These are phyloP conservation scores for Bondarzewia mesenterica DNA, from an alignment of 1,284 basidiomycete species.

Conservation along the genomic window DNA sequence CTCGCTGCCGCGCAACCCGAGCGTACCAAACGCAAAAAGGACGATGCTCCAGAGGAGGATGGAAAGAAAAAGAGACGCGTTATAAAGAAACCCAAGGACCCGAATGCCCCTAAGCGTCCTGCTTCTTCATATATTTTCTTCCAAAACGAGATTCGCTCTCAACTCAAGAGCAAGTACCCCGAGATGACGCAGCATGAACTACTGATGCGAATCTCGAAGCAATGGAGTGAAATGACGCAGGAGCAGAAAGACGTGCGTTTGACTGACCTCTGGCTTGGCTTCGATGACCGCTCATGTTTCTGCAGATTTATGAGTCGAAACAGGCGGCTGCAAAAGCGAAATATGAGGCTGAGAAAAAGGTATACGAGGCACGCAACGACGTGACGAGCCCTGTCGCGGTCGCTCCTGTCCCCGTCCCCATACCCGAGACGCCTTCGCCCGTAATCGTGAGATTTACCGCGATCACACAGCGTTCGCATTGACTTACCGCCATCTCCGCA, in stretches of 20 bases:
- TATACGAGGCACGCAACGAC: constrained; percentile 19
- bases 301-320: constrained; percentile 28
- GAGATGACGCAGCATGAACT: constrained; percentile 67
- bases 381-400: constrained; percentile 6
- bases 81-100: constrained; percentile 69
- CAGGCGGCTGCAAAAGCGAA: constrained; percentile 27
- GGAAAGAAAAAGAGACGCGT: constrained; percentile 31
- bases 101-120: constrained; percentile 91
- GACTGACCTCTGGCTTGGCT: not conserved
- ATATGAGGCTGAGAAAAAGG: constrained; percentile 25
- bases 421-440: constrained; percentile 9
- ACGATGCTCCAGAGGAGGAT: constrained; percentile 31
- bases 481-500: not conserved
- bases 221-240: constrained; percentile 66
- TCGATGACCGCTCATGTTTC: not conserved
- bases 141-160: constrained; percentile 85
- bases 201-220: constrained; percentile 60
- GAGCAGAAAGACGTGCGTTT: constrained; percentile 65
- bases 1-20: not conserved
- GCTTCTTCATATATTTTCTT: constrained; percentile 93
- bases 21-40: constrained; percentile 45
- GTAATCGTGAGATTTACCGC: constrained; percentile 6
- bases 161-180: constrained; percentile 61
- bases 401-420: constrained; percentile 6
- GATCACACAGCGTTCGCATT: not conserved